These are phyloP conservation scores for Triticum aestivum DNA, from an alignment of 176 grass and related monocot genomes.

Conservation along the genomic window DNA sequence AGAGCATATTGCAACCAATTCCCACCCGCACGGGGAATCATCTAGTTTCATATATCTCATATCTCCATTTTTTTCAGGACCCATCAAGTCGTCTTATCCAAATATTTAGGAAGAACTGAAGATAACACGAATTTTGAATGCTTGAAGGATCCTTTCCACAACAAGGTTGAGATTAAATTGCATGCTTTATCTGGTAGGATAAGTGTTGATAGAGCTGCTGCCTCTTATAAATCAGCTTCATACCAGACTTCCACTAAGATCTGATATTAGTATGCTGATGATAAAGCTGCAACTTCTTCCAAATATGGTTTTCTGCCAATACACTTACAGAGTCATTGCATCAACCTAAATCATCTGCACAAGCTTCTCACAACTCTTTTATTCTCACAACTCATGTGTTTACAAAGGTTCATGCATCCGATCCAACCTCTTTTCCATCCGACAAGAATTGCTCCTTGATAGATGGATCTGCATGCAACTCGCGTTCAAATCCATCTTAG, in stretches of 20 bases:
- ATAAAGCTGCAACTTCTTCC: slow-evolving; percentile 24
- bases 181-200: slow-evolving; percentile 54
- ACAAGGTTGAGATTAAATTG: slow-evolving; percentile 50
- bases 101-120: slow-evolving; percentile 27
- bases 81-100: slow-evolving; percentile 29
- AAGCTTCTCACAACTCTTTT: slow-evolving; percentile 18
- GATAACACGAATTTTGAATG: slow-evolving; percentile 31
- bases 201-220: slow-evolving; percentile 24
- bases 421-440: no score
- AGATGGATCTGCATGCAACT: no score
- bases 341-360: slow-evolving; percentile 27
- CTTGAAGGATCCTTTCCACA: slow-evolving; percentile 43
- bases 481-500: no score
- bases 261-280: slow-evolving; percentile 6
- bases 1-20: no score
- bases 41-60: background rate
- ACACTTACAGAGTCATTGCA: background rate
- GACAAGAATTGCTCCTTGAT: no score
- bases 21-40: no score
- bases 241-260: no score
- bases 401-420: no score
- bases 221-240: slow-evolving; percentile 28
- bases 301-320: slow-evolving; percentile 13
- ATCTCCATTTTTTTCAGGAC: slow-evolving; percentile 25
- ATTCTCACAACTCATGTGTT: no score